Conservation (phyloP, 2,329 filamentous ascomycete genomes). For the Trichoderma breve region DNA sequence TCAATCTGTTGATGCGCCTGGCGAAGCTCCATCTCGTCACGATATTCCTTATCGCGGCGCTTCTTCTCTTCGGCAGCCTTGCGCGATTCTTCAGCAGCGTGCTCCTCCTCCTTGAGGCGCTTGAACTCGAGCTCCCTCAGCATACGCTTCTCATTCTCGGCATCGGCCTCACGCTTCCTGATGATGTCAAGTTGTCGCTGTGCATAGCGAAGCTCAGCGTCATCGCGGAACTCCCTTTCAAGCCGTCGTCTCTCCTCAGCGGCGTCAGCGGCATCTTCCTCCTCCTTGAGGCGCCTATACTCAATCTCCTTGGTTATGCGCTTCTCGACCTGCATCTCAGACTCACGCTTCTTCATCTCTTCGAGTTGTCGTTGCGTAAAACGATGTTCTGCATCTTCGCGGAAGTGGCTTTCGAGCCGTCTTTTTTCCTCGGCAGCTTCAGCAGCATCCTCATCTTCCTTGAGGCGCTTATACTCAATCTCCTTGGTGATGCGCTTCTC, state of each 20-base stretch:
- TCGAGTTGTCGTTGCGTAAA: background rate
- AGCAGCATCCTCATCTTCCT: background rate
- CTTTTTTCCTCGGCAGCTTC: background rate
- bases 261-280: slow-evolving; percentile 17
- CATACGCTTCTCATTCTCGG: background rate
- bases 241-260: background rate
- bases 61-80: slow-evolving; percentile 29
- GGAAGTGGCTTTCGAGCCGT: background rate
- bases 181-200: background rate
- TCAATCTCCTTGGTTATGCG: slow-evolving; percentile 34
- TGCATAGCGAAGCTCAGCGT: background rate
- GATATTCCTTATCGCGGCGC: slow-evolving; percentile 40
- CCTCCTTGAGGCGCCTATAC: background rate
- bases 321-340: background rate
- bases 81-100: background rate
- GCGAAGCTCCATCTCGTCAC: slow-evolving; percentile 50
- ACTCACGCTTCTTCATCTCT: background rate
- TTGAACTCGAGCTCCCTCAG: slow-evolving; percentile 35
- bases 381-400: background rate
- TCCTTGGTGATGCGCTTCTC: slow-evolving; percentile 53
- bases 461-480: slow-evolving; percentile 39
- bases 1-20: slow-evolving; percentile 49
- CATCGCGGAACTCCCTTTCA: background rate
- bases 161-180: background rate
- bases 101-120: background rate